Percentiles rank a stretch among this genome's conserved stretches.
Conservation (phyloP, 176 grass and related monocot genomes). For the Aegilops bicornis region DNA sequence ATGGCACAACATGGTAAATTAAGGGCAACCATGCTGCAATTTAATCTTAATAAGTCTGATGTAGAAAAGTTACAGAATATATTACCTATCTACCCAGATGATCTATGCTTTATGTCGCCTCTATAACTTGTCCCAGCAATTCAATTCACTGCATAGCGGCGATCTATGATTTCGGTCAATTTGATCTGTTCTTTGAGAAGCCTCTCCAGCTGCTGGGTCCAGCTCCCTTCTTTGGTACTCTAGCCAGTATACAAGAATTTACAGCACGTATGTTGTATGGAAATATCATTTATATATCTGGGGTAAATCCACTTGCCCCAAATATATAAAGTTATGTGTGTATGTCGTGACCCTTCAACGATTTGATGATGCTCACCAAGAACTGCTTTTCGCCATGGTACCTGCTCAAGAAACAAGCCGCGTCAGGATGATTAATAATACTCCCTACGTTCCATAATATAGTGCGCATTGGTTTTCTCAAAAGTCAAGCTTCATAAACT, state of each 20-base stretch:
- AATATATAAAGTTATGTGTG: neutral
- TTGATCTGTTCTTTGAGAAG: neutral
- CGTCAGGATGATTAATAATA: neutral
- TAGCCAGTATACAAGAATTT: neutral
- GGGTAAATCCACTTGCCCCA: neutral
- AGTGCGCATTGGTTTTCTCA: no score
- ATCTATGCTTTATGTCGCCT: neutral
- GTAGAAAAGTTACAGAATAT: neutral
- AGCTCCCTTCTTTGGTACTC: neutral
- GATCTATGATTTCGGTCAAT: neutral
- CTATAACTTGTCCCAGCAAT: neutral
- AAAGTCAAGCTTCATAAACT: no score
- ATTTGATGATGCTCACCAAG: slow-evolving; percentile 55
- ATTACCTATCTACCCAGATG: neutral
- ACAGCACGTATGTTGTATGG: neutral
- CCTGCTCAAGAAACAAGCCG: slow-evolving; percentile 41
- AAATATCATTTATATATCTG: neutral
- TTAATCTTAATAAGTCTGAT: neutral
- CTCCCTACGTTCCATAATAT: no score
- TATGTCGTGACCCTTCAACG: slow-evolving; percentile 23
- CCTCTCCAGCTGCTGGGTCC: neutral
- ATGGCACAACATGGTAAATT: neutral
- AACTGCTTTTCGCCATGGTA: slow-evolving; percentile 74
- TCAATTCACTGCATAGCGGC: neutral
- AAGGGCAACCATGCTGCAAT: neutral